phyloP scores from a whole-genome alignment of 1,284 basidiomycete species.

The Rugosomyces carneus region DNA sequence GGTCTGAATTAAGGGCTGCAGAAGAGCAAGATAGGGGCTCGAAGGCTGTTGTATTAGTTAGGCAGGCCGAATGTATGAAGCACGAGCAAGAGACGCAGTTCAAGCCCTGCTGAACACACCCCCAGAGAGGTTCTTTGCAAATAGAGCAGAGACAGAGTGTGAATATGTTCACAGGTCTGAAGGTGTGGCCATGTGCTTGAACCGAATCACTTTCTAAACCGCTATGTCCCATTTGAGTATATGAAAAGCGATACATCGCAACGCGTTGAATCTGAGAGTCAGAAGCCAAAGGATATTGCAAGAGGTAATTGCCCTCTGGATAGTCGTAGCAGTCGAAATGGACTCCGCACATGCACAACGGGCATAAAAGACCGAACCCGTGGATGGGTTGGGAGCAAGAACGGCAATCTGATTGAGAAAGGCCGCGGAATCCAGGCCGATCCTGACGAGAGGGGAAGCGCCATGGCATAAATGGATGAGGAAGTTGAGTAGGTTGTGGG shows the following conservation, averaged over 20 bases:
- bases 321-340: constrained; percentile 73
- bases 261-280: constrained; percentile 46
- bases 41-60: constrained; percentile 20
- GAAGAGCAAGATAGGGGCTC: constrained; percentile 34
- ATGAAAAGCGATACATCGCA: constrained; percentile 57
- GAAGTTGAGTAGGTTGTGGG: constrained; percentile 28
- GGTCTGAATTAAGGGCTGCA: constrained; percentile 32
- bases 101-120: constrained; percentile 53
- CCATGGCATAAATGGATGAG: constrained; percentile 68
- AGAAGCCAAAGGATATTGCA: constrained; percentile 43
- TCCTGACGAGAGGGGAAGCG: constrained; percentile 34
- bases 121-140: constrained; percentile 72
- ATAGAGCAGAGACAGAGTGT: constrained; percentile 61
- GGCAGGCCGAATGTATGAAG: constrained; percentile 57
- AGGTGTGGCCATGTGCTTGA: constrained; percentile 38
- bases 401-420: constrained; percentile 42
- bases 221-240: constrained; percentile 31
- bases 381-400: constrained; percentile 44
- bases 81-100: constrained; percentile 58
- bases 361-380: constrained; percentile 61
- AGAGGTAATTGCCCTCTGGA: constrained; percentile 51
- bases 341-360: constrained; percentile 56
- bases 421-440: constrained; percentile 28
- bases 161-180: constrained; percentile 61
- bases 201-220: constrained; percentile 21